Base-by-base conservation (phyloP, 2,329 filamentous ascomycete species). In the Penicillium sp. region DNA sequence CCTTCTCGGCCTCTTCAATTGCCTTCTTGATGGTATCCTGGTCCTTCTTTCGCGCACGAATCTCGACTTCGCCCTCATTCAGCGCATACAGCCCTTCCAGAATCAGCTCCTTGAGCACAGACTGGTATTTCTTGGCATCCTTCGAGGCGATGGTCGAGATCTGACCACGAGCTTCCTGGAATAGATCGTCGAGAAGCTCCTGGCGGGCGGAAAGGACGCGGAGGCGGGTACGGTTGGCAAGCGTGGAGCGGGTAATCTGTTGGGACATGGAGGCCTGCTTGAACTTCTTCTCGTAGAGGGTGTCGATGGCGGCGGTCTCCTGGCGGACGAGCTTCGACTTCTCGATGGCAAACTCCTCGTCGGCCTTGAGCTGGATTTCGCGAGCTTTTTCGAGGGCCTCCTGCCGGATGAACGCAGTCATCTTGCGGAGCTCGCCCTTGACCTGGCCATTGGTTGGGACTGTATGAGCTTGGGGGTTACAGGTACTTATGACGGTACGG, bases 321-420 rank as follows among this genome's bases (percentile, higher is more conserved):
- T 96, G 90, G 78, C 92, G 94, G 72, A 98, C 95, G 55, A 99
- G 91, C 85, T 97, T 97, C 73, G 93, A 95, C 84, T 99, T 99
- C 79, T 99, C 95, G 78, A 97, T 98, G 77, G 92, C 91, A 82
- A 98, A 98, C 81, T 99, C 95, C 81, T 98, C 93, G 84, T 98
- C 93, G 79, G 95, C 95, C 83, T 98, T 98, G 83, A 98, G 90
- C 76, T 95, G 88, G 81, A 99, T 98, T 82, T 99, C 95, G 77
- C 91, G 91, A 73, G 93, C 93, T 83, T 99, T 99, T 79, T 99
- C 95, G 75, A 91, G 87, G 63, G 95, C 95, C 84, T 99, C 95
- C 83, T 98, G 95, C 81, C 93, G 92, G 88, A 99, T 99, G 88
- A 99, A 99, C 77, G 93, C 94, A 64, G 95, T 98, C 95, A 99